Percentiles rank a stretch among this genome's conserved stretches.
These are phyloP conservation scores for Prototheca cutis DNA, from an alignment of 163 green algal species.

Conservation along the genomic window DNA sequence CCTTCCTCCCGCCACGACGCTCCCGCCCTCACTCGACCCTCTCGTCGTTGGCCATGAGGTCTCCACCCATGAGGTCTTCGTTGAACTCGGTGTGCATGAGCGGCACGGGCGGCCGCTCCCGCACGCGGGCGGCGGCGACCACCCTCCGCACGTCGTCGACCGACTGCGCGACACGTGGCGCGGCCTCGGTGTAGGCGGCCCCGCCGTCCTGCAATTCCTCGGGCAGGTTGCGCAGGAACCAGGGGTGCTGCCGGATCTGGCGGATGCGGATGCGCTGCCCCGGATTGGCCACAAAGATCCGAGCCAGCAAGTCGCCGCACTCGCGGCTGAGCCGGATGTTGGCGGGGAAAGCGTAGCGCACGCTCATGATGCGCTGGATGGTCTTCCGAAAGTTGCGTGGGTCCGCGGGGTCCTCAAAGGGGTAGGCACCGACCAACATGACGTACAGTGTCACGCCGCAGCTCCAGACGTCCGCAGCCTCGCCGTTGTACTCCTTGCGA, in stretches of 20 bases:
- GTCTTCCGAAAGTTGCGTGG: constrained; percentile 94
- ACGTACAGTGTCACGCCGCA: constrained; percentile 97
- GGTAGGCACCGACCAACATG: constrained; percentile 94
- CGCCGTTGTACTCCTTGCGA: constrained; percentile 77
- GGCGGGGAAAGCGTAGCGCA: constrained; percentile 84
- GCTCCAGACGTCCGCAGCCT: constrained; percentile 87
- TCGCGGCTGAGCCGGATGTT: constrained; percentile 68
- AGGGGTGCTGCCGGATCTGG: constrained; percentile 73
- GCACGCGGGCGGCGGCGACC: too few relatives aligned
- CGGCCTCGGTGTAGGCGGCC: constrained; percentile 21
- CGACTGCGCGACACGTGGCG: constrained; percentile 41
- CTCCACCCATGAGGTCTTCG: constrained; percentile 51
- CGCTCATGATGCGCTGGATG: constrained; percentile 91
- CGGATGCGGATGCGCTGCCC: constrained; percentile 71
- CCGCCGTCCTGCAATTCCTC: constrained; percentile 47
- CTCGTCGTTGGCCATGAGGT: constrained; percentile 36
- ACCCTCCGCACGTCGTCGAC: constrained; percentile 65
- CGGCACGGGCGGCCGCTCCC: too few relatives aligned
- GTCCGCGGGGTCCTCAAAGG: constrained; percentile 89
- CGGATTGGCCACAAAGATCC: constrained; percentile 87
- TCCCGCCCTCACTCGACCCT: constrained; percentile 32
- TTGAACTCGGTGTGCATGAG: too few relatives aligned
- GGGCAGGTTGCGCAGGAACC: constrained; percentile 52
- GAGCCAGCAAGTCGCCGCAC: constrained; percentile 81
- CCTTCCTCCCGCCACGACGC: too few relatives aligned